phyloP scores from a whole-genome alignment of 2,329 filamentous ascomycete species.

The Aspergillus sp. region DNA sequence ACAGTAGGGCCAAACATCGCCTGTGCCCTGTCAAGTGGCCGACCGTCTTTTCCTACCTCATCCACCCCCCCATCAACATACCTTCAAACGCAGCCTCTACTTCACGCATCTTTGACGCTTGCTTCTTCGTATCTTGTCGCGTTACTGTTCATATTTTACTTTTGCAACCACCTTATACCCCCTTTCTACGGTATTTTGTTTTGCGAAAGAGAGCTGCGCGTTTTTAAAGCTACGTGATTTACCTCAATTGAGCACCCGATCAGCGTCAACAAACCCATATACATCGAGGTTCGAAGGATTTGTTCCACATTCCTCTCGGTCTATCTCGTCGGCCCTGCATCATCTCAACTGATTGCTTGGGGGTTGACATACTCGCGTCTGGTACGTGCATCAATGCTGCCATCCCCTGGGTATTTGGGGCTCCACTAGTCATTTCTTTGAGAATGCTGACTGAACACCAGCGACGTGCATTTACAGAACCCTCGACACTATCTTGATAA shows the following conservation, averaged over 20 bases:
- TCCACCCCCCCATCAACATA: conserved; percentile 20
- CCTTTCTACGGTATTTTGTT: background rate
- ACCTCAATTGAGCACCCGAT: conserved; percentile 27
- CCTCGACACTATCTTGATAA: conserved; percentile 26
- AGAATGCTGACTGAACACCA: conserved; percentile 38
- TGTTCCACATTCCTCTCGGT: conserved; percentile 19
- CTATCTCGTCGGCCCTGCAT: conserved; percentile 19
- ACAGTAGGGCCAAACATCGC: conserved; percentile 43
- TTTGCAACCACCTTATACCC: background rate
- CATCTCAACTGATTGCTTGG: conserved; percentile 19
- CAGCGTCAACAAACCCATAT: conserved; percentile 32
- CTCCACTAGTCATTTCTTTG: conserved; percentile 31
- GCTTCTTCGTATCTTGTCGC: conserved; percentile 17
- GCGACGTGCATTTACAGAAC: conserved; percentile 20
- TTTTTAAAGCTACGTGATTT: conserved; percentile 19
- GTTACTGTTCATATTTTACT: conserved; percentile 15
- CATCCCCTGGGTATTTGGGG: conserved; percentile 33
- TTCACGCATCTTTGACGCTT: conserved; percentile 12
- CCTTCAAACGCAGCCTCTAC: conserved; percentile 10
- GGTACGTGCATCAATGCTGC: conserved; percentile 32
- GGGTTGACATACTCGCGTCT: conserved; percentile 35
- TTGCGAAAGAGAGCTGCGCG: conserved; percentile 9
- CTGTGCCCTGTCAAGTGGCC: conserved; percentile 38
- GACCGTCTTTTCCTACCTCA: conserved; percentile 26
- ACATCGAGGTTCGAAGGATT: conserved; percentile 18